Evolutionary conservation across 2,329 filamentous ascomycete species (phyloP), one percentile per base, ranked within the genome.

Genomic region (Aspergillus alliaceus): DNA sequence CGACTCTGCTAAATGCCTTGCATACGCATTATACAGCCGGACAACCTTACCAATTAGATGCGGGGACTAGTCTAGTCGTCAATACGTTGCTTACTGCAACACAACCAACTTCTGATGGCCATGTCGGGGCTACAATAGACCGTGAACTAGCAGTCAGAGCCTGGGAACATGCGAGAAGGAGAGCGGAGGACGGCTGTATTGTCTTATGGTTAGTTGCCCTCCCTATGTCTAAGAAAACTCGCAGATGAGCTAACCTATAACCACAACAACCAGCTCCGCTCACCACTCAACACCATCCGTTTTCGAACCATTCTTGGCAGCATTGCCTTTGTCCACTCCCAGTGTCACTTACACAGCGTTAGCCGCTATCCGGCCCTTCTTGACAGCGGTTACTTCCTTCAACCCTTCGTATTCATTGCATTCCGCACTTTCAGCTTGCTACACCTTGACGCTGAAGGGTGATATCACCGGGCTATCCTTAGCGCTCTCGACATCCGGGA

Each of bases 111-210:
- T 82, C 85, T 2, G 85, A 91, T 67, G 90, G 89, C 35, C 82
- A 84, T 55, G 80, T 82, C 47, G 90, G 90, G 51, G 90, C 90
- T 53, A 92, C 90, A 7, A 85, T 98, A 40, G 95, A 99, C 75
- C 77, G 84, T 40, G 85, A 89, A 22, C 77, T 99, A 51, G 90
- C 90, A 15, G 82, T 86, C 52, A 86, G 91, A 72, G 92, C 93
- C 2, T 99, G 95, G 93, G 95, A 99, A 77, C 95, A 99, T 80
- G 93, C 95, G 56, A 86, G 93, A 65, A 87, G 95, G 60, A 86
- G 95, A 78, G 95, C 95, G 40, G 95, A 99, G 74, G 95, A 99
- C 78, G 93, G 91, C 15, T 97, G 93, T 71, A 90, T 99, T 62
- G 82, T 98, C 53, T 77, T 99, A 64, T 90, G 90, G 91, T 96